Conservation (phyloP, 2,329 filamentous ascomycete genomes). For the Hymenoscyphus occultus region DNA sequence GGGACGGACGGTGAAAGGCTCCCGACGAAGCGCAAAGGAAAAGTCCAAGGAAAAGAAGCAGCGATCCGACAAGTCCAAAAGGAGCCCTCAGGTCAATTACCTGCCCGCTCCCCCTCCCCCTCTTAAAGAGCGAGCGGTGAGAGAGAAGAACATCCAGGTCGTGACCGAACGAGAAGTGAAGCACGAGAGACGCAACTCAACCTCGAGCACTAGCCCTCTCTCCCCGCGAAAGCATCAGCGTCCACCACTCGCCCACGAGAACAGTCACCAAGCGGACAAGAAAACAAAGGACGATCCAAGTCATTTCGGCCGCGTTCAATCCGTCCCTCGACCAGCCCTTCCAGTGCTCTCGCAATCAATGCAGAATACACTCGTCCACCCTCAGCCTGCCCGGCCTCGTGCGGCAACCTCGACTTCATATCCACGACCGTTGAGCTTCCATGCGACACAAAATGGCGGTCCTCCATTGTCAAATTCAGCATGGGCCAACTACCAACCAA, state of each 20-base stretch:
- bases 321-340: slow-evolving; percentile 6
- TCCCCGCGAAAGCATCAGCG: slow-evolving; percentile 25
- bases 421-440: slow-evolving; percentile 27
- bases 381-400: slow-evolving; percentile 28
- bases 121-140: slow-evolving; percentile 7
- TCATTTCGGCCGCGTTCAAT: slow-evolving; percentile 26
- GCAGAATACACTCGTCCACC: slow-evolving; percentile 18
- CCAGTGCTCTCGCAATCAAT: slow-evolving; percentile 23
- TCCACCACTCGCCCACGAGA: slow-evolving; percentile 26
- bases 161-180: slow-evolving; percentile 23
- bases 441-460: slow-evolving; percentile 22
- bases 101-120: slow-evolving; percentile 16
- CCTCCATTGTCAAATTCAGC: slow-evolving; percentile 31
- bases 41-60: slow-evolving; percentile 23
- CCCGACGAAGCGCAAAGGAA: slow-evolving; percentile 27
- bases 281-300: slow-evolving; percentile 23
- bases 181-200: slow-evolving; percentile 30
- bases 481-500: slow-evolving; percentile 21
- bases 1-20: slow-evolving; percentile 25
- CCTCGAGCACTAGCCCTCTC: slow-evolving; percentile 21
- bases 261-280: slow-evolving; percentile 9
- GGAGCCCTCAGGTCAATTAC: slow-evolving; percentile 17
- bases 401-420: slow-evolving; percentile 25
- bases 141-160: slow-evolving; percentile 20
- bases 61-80: slow-evolving; percentile 14